Conservation (phyloP, 1,284 basidiomycete genomes). For the Phellopilus nigrolimitatus region DNA sequence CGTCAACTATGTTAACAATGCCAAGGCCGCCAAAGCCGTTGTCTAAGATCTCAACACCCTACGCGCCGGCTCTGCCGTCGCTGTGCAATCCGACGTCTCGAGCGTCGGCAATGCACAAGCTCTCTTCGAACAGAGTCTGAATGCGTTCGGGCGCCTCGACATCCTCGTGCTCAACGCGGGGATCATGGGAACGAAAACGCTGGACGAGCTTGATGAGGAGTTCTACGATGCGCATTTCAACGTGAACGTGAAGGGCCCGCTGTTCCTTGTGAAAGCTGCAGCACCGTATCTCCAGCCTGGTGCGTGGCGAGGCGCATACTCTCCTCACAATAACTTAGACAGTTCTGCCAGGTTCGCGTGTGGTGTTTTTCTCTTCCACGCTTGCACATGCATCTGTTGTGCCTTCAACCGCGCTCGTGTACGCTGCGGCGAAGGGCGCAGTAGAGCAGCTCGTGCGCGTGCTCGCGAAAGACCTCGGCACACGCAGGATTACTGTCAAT, state of each 20-base stretch:
- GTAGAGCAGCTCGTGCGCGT: conserved; percentile 56
- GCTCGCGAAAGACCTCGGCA: conserved; percentile 51
- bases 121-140: conserved; percentile 37
- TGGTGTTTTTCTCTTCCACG: conserved; percentile 53
- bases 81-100: conserved; percentile 48
- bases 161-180: conserved; percentile 54
- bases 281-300: conserved; percentile 40
- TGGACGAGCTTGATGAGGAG: conserved; percentile 45
- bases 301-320: conserved; percentile 26
- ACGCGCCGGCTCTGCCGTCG: conserved; percentile 43
- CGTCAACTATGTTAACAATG: conserved; percentile 46
- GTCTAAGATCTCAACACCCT: conserved; percentile 39
- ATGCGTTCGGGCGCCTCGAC: conserved; percentile 46
- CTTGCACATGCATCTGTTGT: conserved; percentile 41
- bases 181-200: conserved; percentile 42
- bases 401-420: conserved; percentile 44
- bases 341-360: conserved; percentile 38
- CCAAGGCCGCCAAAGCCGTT: conserved; percentile 40
- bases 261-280: conserved; percentile 50
- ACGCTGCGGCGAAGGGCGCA: conserved; percentile 52
- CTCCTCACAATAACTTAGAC: too few species aligned
- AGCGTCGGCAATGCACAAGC: conserved; percentile 10
- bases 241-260: conserved; percentile 52
- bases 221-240: conserved; percentile 46
- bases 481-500: conserved; percentile 52